These are phyloP conservation scores for Oryza glumipatula DNA, from an alignment of 176 grass and related monocot genomes.

Conservation along the genomic window DNA sequence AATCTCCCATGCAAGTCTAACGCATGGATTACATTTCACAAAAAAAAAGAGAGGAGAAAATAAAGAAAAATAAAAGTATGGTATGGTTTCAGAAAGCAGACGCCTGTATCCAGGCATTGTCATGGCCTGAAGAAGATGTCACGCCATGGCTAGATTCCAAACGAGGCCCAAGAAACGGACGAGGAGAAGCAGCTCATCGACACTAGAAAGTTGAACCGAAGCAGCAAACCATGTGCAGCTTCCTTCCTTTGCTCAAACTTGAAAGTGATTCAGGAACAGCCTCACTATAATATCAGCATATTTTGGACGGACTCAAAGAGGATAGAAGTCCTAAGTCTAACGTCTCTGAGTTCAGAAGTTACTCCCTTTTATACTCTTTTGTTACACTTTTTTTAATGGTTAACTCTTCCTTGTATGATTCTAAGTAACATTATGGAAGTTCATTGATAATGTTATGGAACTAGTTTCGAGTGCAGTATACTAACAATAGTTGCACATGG, in stretches of 20 bases:
- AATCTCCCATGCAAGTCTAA: neutral
- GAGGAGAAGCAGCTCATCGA: neutral
- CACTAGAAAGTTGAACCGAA: constrained; percentile 31
- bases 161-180: constrained; percentile 17
- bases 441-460: neutral
- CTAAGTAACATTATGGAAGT: neutral
- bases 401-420: neutral
- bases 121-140: constrained; percentile 16
- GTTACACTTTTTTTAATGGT: neutral
- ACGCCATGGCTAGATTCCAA: constrained; percentile 26
- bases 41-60: neutral
- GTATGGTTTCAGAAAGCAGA: neutral
- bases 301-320: neutral
- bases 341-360: too few relatives aligned
- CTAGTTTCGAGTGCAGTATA: neutral
- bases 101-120: constrained; percentile 1
- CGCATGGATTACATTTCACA: neutral
- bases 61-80: neutral
- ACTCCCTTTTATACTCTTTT: too few relatives aligned
- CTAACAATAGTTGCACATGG: too few relatives aligned
- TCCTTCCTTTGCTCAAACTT: neutral
- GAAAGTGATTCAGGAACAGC: neutral
- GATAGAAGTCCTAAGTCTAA: neutral
- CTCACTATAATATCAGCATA: neutral
- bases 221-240: constrained; percentile 39